Base-by-base conservation (phyloP, 768 basidiomycete species). In the Favolaschia claudopus region DNA sequence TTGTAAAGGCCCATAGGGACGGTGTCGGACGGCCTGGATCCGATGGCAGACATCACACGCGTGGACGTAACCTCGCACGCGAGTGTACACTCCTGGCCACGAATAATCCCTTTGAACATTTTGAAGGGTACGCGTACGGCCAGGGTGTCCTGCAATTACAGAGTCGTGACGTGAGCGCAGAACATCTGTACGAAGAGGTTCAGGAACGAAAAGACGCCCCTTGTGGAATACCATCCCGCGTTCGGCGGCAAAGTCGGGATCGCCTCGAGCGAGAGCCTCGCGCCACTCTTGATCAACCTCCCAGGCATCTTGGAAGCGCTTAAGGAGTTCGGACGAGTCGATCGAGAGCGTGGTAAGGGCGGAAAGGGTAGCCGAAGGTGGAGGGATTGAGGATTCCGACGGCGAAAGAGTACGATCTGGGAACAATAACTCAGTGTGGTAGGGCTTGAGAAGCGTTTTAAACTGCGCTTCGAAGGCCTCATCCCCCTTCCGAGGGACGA, bases 61-160 rank as follows among this genome's bases (percentile, higher is more conserved):
- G 5, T 60, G 34, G 25, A 80, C 71, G 38, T 76, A 77, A 28
- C 46, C 39, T 7, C 65, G 60, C 15, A 72, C 38, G 42, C 66
- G 67, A 25, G 50, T 53, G 20, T 46, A 33, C 25, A 75, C 62
- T 4, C 68, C 67, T 9, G 70, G 81, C 80, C 80, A 84, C 4
- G 68, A 77, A 62, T 74, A 83, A 34, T 80, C 67, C 4, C 72
- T 67, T 0, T 36, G 38, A 8, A 83, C 59, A 1, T 73, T 52
- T 4, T 70, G 62, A 12, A 67, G 51, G 0, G 81, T 83, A 15
- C 68, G 66, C 3, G 53, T 59, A 13, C 63, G 67, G 3, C 82
- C 81, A 12, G 71, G 76, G 50, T 84, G 82, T 13, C 82, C 81
- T 20, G 72, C 70, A 20, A 74, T 39, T 3, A 71, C 65, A 19